phyloP scores from a whole-genome alignment of 208 protist species.

The Angomonas desouzai region DNA sequence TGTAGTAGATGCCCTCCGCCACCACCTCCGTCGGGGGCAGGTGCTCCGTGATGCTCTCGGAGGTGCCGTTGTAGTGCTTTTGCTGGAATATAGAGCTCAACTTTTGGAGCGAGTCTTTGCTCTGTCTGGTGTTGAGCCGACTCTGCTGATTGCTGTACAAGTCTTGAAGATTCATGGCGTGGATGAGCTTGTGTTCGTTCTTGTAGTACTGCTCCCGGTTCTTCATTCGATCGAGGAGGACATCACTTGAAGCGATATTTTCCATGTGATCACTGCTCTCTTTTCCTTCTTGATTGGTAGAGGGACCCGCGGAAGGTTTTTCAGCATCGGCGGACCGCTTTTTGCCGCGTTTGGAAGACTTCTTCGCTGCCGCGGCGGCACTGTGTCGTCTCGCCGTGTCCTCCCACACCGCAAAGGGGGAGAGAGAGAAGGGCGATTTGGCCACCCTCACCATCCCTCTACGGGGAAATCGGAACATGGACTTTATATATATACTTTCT shows the following conservation, averaged over 20 bases:
- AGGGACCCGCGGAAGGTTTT: too few species aligned
- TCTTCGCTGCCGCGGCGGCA: too few species aligned
- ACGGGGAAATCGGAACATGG: too few species aligned
- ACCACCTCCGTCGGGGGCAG: conserved; percentile 7
- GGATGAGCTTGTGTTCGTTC: background rate
- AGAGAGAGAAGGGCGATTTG: too few species aligned
- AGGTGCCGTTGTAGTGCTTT: background rate
- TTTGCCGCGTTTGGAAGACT: too few species aligned
- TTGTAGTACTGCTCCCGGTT: background rate
- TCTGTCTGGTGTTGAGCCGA: background rate
- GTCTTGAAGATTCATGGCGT: background rate
- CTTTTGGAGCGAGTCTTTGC: background rate
- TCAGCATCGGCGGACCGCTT: background rate
- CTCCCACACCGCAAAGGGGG: too few species aligned
- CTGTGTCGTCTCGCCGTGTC: too few species aligned
- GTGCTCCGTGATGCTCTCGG: background rate
- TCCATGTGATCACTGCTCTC: background rate
- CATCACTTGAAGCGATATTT: background rate
- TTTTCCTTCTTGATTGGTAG: too few species aligned
- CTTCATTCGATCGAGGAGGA: background rate
- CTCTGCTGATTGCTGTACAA: background rate
- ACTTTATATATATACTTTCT: too few species aligned
- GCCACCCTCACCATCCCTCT: too few species aligned
- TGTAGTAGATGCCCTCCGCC: conserved; percentile 21
- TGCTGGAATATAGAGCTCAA: background rate